phyloP scores from a whole-genome alignment of 768 basidiomycete species.

The Candolleomyces eurysporus region DNA sequence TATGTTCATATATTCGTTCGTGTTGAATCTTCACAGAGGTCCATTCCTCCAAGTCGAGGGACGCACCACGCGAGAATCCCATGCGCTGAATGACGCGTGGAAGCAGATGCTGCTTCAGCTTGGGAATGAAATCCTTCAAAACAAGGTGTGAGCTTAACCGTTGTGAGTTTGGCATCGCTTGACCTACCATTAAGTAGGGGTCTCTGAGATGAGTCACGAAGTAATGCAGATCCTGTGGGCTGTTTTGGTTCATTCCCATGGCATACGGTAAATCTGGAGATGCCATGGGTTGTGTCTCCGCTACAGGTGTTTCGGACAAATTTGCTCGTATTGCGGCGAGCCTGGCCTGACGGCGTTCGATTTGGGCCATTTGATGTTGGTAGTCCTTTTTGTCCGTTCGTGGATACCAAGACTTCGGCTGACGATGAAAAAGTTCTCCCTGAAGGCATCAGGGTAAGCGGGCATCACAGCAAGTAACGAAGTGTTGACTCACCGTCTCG shows the following conservation, averaged over 20 bases:
- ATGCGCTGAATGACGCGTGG: background rate
- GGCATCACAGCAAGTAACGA: slow-evolving; percentile 10
- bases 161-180: background rate
- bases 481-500: background rate
- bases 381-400: background rate
- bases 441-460: slow-evolving; percentile 18
- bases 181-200: no score
- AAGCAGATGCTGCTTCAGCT: background rate
- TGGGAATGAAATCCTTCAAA: background rate
- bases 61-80: no score
- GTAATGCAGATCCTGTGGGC: no score
- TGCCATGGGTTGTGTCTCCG: background rate
- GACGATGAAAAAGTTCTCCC: background rate
- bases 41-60: no score
- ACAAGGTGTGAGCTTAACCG: background rate
- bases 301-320: background rate
- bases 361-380: background rate
- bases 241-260: no score
- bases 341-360: background rate
- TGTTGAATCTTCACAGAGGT: no score
- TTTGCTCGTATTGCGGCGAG: background rate
- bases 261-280: background rate
- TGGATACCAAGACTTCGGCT: background rate
- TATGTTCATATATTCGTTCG: no score
- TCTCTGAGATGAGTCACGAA: no score